phyloP scores from a whole-genome alignment of 2,329 filamentous ascomycete genomes.

The Alternaria sp. region DNA sequence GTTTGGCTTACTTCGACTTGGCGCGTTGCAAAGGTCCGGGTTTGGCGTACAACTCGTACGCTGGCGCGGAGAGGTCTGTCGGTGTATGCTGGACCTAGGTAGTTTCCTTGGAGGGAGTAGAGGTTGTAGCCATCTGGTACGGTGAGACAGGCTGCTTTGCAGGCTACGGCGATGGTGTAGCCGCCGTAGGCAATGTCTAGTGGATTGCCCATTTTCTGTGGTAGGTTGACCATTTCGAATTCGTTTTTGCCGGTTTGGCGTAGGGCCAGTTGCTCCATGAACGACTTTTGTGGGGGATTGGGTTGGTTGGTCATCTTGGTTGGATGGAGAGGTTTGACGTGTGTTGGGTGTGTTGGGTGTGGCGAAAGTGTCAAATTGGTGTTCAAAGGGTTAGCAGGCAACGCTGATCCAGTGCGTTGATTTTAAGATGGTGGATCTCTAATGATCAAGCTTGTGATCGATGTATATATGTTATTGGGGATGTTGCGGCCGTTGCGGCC shows the following conservation, averaged over 20 bases:
- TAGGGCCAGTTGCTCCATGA: constrained; percentile 24
- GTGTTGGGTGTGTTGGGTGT: background rate
- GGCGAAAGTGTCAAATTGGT: background rate
- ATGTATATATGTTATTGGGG: background rate
- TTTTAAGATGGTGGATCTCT: background rate
- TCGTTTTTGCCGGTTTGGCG: constrained; percentile 12
- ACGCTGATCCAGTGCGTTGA: background rate
- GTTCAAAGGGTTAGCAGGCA: background rate
- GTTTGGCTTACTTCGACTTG: constrained; percentile 55
- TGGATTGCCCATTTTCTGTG: constrained; percentile 49
- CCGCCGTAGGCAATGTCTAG: constrained; percentile 55
- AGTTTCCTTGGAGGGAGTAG: constrained; percentile 57
- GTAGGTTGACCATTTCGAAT: constrained; percentile 27
- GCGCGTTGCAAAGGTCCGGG: constrained; percentile 57
- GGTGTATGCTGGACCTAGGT: constrained; percentile 54
- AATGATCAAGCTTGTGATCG: background rate
- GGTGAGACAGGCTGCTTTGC: constrained; percentile 51
- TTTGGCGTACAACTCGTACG: constrained; percentile 51
- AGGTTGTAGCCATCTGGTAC: constrained; percentile 49
- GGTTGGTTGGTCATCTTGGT: background rate
- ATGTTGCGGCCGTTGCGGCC: background rate
- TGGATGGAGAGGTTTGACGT: background rate
- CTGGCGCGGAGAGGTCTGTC: constrained; percentile 48
- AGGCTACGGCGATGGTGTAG: constrained; percentile 51
- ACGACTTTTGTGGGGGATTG: constrained; percentile 1